These are phyloP conservation scores for Leishmania turanica DNA, from an alignment of 208 protist genomes.

Conservation along the genomic window DNA sequence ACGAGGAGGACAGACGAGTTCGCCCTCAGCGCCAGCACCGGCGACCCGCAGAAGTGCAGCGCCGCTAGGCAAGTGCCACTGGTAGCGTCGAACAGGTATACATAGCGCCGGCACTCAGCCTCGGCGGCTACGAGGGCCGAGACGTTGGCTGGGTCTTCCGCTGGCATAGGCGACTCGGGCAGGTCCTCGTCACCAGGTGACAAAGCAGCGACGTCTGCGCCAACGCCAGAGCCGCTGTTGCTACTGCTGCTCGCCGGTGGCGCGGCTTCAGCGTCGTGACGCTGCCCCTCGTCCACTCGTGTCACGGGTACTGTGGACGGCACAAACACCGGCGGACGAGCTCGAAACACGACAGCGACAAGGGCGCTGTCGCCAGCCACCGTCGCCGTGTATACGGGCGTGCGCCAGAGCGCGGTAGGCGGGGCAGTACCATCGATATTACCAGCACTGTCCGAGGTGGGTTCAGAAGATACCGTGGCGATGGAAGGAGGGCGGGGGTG, in stretches of 20 bases:
- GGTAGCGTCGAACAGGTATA: constrained; percentile 57
- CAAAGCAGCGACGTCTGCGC: neutral
- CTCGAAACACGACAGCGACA: constrained; percentile 55
- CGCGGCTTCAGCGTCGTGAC: neutral
- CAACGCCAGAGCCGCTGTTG: neutral
- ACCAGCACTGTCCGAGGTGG: neutral
- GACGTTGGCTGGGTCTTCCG: neutral
- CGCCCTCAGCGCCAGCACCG: constrained; percentile 39
- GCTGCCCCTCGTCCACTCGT: neutral
- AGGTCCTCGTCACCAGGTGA: neutral
- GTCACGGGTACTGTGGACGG: constrained; percentile 5
- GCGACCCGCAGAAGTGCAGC: constrained; percentile 61
- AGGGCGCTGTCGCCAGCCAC: constrained; percentile 57
- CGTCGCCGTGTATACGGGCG: constrained; percentile 45
- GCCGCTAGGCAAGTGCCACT: constrained; percentile 42
- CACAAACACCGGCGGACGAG: constrained; percentile 22
- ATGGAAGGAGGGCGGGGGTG: neutral
- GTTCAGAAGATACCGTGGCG: neutral
- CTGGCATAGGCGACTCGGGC: neutral
- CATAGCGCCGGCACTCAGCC: constrained; percentile 31
- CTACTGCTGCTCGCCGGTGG: neutral
- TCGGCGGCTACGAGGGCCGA: constrained; percentile 17
- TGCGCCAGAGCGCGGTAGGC: constrained; percentile 26
- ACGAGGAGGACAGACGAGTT: constrained; percentile 57
- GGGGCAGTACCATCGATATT: neutral